Percentiles rank a stretch among this genome's conserved stretches.
Conservation (phyloP, 2,329 filamentous ascomycete genomes). For the Colletotrichum higginsianum region DNA sequence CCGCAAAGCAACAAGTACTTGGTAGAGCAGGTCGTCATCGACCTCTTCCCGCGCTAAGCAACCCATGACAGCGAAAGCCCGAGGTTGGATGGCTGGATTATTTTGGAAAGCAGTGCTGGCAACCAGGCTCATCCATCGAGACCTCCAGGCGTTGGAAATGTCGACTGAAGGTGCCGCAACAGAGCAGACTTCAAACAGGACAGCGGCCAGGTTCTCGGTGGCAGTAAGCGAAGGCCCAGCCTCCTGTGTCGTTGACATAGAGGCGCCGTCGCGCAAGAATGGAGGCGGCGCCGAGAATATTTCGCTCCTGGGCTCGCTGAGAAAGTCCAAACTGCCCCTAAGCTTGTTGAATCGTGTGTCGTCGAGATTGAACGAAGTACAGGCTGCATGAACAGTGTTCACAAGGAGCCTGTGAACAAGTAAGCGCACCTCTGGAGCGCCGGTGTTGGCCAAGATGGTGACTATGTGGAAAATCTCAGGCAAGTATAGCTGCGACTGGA, state of each 20-base stretch:
- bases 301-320: slow-evolving; percentile 73
- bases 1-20: slow-evolving; percentile 77
- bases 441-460: slow-evolving; percentile 79
- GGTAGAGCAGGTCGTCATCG: slow-evolving; percentile 79
- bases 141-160: slow-evolving; percentile 78
- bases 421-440: slow-evolving; percentile 68
- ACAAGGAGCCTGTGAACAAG: slow-evolving; percentile 75
- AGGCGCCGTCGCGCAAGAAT: slow-evolving; percentile 66
- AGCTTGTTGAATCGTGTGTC: slow-evolving; percentile 71
- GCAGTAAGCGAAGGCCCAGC: slow-evolving; percentile 65
- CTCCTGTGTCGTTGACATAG: slow-evolving; percentile 69
- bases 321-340: slow-evolving; percentile 67
- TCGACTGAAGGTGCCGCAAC: slow-evolving; percentile 76
- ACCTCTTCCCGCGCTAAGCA: slow-evolving; percentile 80
- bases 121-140: slow-evolving; percentile 81
- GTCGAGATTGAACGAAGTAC: slow-evolving; percentile 75
- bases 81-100: slow-evolving; percentile 79
- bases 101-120: slow-evolving; percentile 82
- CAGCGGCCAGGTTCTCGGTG: slow-evolving; percentile 73
- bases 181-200: slow-evolving; percentile 75
- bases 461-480: slow-evolving; percentile 80
- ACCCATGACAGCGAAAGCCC: slow-evolving; percentile 80
- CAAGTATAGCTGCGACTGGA: slow-evolving; percentile 77
- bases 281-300: slow-evolving; percentile 66
- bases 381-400: slow-evolving; percentile 78